These are phyloP conservation scores for Botryotinia globosa DNA, from an alignment of 2,329 filamentous ascomycete genomes.

Conservation along the genomic window DNA sequence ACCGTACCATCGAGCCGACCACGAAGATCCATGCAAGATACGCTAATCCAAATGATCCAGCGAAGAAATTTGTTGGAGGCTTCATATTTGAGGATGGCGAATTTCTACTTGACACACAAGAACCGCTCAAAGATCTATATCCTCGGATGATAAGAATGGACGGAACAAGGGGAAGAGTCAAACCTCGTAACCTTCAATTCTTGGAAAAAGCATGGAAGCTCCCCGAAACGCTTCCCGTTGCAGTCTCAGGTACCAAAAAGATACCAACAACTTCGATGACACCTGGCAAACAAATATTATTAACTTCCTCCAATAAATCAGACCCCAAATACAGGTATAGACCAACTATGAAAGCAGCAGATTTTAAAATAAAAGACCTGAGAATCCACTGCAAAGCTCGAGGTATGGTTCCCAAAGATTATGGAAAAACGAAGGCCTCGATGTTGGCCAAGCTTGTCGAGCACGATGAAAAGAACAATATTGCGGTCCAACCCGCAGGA, in stretches of 20 bases:
- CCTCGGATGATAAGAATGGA: background rate
- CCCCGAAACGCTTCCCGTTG: accelerated
- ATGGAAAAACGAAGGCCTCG: background rate
- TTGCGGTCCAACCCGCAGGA: accelerated
- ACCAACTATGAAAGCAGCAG: accelerated
- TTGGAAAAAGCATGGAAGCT: background rate
- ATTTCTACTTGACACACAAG: background rate
- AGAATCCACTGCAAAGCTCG: background rate
- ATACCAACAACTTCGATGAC: accelerated
- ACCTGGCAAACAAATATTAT: background rate
- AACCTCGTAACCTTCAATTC: background rate
- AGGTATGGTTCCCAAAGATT: background rate
- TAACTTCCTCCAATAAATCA: background rate
- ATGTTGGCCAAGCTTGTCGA: background rate
- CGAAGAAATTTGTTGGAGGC: background rate
- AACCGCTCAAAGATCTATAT: background rate
- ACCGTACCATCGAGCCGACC: background rate
- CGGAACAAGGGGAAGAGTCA: conserved; percentile 1
- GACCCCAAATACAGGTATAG: background rate
- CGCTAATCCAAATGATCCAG: background rate
- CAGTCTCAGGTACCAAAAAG: background rate
- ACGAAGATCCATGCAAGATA: background rate
- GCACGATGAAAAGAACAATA: background rate
- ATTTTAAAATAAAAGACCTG: background rate
- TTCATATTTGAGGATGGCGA: conserved; percentile 1